Conservation (phyloP, 2,329 filamentous ascomycete genomes). For the Mycosphaerella sp. region DNA sequence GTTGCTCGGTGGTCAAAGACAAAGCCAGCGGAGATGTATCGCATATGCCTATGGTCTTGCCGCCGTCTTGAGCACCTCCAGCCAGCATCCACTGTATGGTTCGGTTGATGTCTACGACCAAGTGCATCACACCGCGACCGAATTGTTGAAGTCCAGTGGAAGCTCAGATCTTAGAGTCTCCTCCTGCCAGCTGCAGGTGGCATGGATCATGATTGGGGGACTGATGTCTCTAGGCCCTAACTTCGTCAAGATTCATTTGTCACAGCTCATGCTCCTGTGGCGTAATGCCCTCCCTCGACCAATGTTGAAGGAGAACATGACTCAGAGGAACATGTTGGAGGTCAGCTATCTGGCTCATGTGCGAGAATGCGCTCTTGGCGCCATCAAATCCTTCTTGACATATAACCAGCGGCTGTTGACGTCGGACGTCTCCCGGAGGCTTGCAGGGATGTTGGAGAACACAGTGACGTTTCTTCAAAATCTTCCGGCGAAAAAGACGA, state of each 20-base stretch:
- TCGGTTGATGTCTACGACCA: slow-evolving; percentile 93
- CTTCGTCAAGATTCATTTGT: slow-evolving; percentile 97
- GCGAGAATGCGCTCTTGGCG: slow-evolving; percentile 85
- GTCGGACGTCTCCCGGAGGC: slow-evolving; percentile 85
- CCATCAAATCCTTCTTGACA: slow-evolving; percentile 84
- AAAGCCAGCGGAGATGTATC: slow-evolving; percentile 74
- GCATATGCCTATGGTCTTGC: slow-evolving; percentile 90
- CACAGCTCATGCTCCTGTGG: slow-evolving; percentile 88
- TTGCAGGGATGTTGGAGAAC: slow-evolving; percentile 91
- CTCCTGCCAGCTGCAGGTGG: slow-evolving; percentile 92
- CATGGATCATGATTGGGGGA: slow-evolving; percentile 94
- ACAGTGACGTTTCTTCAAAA: slow-evolving; percentile 84
- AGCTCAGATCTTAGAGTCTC: slow-evolving; percentile 86
- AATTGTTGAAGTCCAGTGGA: slow-evolving; percentile 83
- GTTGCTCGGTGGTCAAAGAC: slow-evolving; percentile 65
- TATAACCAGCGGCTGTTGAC: slow-evolving; percentile 90
- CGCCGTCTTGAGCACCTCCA: slow-evolving; percentile 82
- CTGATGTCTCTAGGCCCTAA: slow-evolving; percentile 95
- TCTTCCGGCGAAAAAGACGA: slow-evolving; percentile 73
- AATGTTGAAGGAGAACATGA: slow-evolving; percentile 83
- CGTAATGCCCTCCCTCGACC: slow-evolving; percentile 95
- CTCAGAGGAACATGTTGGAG: slow-evolving; percentile 76
- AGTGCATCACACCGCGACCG: slow-evolving; percentile 84
- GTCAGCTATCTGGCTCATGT: slow-evolving; percentile 92
- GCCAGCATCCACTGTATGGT: slow-evolving; percentile 80